Base-by-base conservation (phyloP, 202 grass and related monocot species). In the Tripidium arundinaceum region DNA sequence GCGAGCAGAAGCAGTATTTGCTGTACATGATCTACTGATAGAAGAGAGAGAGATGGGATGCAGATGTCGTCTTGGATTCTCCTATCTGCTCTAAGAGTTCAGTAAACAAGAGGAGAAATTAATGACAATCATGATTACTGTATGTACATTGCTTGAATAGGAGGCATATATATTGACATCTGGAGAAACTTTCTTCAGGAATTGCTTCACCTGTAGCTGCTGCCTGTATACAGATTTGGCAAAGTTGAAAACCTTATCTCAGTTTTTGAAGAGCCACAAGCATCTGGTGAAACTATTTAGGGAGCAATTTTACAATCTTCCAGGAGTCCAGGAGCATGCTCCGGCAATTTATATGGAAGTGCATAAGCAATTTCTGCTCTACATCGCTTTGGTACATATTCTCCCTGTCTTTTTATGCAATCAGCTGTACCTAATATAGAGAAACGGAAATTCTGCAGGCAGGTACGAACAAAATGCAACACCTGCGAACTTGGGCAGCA, bases 401-500 rank as follows among this genome's bases (percentile, higher is more conserved):
- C 14, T 49, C n/a, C 13, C 12, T 6, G 4, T 50, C n/a, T n/a
- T n/a, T n/a, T n/a, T n/a, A n/a, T n/a, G n/a, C n/a, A n/a, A n/a
- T n/a, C n/a, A n/a, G n/a, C n/a, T n/a, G n/a, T n/a, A n/a, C n/a
- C n/a, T n/a, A n/a, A n/a, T n/a, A n/a, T n/a, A n/a, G n/a, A n/a
- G n/a, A n/a, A n/a, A n/a, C n/a, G n/a, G n/a, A n/a, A n/a, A n/a
- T n/a, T n/a, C n/a, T n/a, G n/a, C n/a, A n/a, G n/a, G n/a, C n/a
- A n/a, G n/a, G n/a, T n/a, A n/a, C n/a, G n/a, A n/a, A n/a, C n/a
- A n/a, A n/a, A n/a, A n/a, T n/a, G n/a, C n/a, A n/a, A n/a, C n/a
- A n/a, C n/a, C n/a, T n/a, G n/a, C n/a, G n/a, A 81, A 76, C 33
- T 76, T 12, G 49, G 61, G 60, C 68, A 86, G 49, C 50, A 62